Base-by-base conservation (phyloP, 2,329 filamentous ascomycete species). In the Ceratocystis lukuohia region DNA sequence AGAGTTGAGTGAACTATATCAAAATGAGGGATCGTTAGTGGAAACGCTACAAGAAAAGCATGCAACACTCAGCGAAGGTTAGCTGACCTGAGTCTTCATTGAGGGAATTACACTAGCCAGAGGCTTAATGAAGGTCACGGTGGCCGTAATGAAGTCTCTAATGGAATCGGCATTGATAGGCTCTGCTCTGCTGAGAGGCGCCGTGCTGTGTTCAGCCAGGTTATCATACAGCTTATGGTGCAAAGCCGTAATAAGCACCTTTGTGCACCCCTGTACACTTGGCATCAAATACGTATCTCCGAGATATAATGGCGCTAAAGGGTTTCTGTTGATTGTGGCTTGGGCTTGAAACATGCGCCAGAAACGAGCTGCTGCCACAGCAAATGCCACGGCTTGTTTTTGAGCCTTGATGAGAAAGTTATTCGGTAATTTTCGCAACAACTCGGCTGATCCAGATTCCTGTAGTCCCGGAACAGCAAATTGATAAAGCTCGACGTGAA, bases 401-500 rank as follows among this genome's bases (percentile, higher is more conserved):
- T 75, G 75, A 1, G 74, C 76, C 61, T 73, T 72, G 2, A 71
- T 66, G 2, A 77, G 69, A 64, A 77, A 77, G 37, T 76, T 74
- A 2, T 65, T 66, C 1, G 76, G 76, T 1, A 77, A 70, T 66
- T 73, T 73, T 33, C 71, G 71, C 3, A 75, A 69, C 6, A 77
- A 69, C 3, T 76, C 74, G 8, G 72, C 68, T 3, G 72, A 72
- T 0, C 72, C 71, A 46, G 73, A 72, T 28, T 75, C 75, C 15
- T 72, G 70, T 0, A 76, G 70, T 0, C 74, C 74, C 0, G 76
- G 76, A 5, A 77, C 69, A 15, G 74, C 73, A 66, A 77, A 76
- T 10, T 76, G 72, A 66, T 78, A 78, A 5, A 78, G 69, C 41
- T 77, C 75, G 12, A 77, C 72, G 65, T 77, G 75, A 46, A 74